Base-by-base conservation (phyloP, 768 basidiomycete species). In the Rhodotorula paludigena region DNA sequence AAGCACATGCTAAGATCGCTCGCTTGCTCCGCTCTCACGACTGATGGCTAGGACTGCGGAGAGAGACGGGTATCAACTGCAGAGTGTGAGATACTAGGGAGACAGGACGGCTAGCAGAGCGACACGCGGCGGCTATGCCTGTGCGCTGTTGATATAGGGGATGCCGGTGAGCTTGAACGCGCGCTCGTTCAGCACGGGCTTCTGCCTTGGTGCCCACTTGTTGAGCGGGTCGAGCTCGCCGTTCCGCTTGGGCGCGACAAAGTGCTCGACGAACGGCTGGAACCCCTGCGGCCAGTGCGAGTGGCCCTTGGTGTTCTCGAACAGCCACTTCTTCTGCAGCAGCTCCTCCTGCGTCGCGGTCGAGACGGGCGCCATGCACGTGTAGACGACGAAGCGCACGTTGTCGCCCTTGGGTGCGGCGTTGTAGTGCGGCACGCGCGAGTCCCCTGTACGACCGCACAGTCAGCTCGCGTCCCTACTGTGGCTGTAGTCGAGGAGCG, bases 361-460 rank as follows among this genome's bases (percentile, higher is more conserved):
- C 12, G 30, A 35, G 15, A 54, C 64, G 11, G 64, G 64, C 33
- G 32, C 41, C 23, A n/a, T 33, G 23, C 25, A 60, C 41, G 41
- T 45, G 53, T 66, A 66, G 52, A 55, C 47, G 58, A 49, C 64
- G 49, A 66, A 60, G 21, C 64, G 57, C n/a, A 25, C 32, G 5
- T 33, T 23, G 20, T 60, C 33, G n/a, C 57, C 56, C 36, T 15
- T 60, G 16, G 64, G 64, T 8, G 64, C n/a, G 14, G 18, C 36
- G 58, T 66, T 66, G 58, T 66, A 66, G 64, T 66, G 64, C 20
- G 64, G 64, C 28, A 25, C 39, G 28, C 64, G 48, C 2, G 49
- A 53, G 51, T 66, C 64, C 64, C 63, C 63, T 64, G 49, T 21
- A n/a, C n/a, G n/a, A n/a, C n/a, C n/a, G n/a, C n/a, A n/a, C n/a